These are phyloP conservation scores for Phytomonas francai DNA, from an alignment of 208 protist genomes.

Conservation along the genomic window DNA sequence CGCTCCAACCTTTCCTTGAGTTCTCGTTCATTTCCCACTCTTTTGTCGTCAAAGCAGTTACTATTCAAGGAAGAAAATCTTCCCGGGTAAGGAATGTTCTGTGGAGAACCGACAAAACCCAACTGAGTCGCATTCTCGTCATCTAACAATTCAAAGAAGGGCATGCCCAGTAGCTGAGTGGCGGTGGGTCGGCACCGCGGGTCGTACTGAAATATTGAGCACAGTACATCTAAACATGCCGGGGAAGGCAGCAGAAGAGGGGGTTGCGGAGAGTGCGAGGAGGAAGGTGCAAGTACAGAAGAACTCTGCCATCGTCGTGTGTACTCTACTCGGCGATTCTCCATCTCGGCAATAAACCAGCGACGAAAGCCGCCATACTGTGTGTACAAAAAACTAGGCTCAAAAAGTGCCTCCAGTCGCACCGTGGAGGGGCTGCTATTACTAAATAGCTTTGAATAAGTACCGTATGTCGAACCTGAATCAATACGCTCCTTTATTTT, in stretches of 20 bases:
- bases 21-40: neutral
- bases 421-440: conserved; percentile 2
- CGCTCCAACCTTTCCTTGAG: conserved; percentile 12
- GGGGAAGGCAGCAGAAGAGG: conserved; percentile 34
- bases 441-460: neutral
- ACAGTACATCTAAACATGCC: conserved; percentile 69
- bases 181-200: conserved; percentile 60
- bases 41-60: neutral
- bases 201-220: conserved; percentile 63
- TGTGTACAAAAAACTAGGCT: conserved; percentile 47
- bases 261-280: conserved; percentile 13
- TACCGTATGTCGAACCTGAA: neutral
- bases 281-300: neutral
- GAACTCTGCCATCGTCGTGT: neutral
- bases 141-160: conserved; percentile 47
- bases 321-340: conserved; percentile 27
- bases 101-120: neutral
- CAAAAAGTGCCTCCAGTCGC: conserved; percentile 45
- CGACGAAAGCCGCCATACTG: conserved; percentile 57
- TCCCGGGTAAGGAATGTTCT: neutral
- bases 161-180: conserved; percentile 66
- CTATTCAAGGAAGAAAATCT: neutral
- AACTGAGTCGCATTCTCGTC: neutral
- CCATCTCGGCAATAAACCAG: conserved; percentile 60
- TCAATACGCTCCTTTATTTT: neutral